Evolutionary conservation across 1,139 yeast genomes (phyloP), one percentile per base, ranked within the genome.

Genomic region (Suhomyces guaymorum): DNA sequence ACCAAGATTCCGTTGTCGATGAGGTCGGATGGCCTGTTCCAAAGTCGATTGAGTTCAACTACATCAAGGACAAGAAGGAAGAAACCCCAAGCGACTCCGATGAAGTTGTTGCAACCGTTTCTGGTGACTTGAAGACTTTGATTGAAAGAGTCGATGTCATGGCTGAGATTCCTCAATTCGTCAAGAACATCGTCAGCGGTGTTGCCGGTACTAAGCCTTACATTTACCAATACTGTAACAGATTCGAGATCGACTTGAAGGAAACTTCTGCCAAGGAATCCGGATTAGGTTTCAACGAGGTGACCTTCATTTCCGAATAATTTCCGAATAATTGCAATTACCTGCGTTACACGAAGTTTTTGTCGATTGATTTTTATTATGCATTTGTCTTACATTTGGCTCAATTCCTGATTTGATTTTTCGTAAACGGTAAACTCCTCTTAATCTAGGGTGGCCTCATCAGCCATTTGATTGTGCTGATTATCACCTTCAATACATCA

Each of bases 11-110:
- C 10, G 62, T 61, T 41, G 61, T 62, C 33, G 96, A 87, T 55
- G 88, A 80, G 46, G 88, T 88, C 21, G 97, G 96, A 28, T 92
- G 98, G 98, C 83, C 84, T 16, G 85, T 82, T 26, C 98, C 98
- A 26, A 67, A 75, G 39, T 63, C 72, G 28, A 81, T 92, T 49
- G 66, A 66, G 42, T 82, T 87, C 55, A 67, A 68, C 31, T 70
- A 66, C 38, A 83, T 88, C 39, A 63, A 71, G 16, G 64, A 63
- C 34, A 49, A 69, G 25, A 57, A 54, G 12, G 65, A 68, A 11
- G 64, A 59, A 21, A 48, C 54, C 17, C 61, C 58, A 24, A 27
- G 35, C 14, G 51, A 52, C 15, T 47, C 51, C 17, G 66, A 65
- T 21, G 54, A 57, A 22, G 57, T 59, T 25, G 59, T 55, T 17